Percentiles rank a stretch among this genome's conserved stretches.
Evolutionary conservation across 108 stramenopile species (phyloP).

Genomic region (Fragilaria crotonensis): DNA sequence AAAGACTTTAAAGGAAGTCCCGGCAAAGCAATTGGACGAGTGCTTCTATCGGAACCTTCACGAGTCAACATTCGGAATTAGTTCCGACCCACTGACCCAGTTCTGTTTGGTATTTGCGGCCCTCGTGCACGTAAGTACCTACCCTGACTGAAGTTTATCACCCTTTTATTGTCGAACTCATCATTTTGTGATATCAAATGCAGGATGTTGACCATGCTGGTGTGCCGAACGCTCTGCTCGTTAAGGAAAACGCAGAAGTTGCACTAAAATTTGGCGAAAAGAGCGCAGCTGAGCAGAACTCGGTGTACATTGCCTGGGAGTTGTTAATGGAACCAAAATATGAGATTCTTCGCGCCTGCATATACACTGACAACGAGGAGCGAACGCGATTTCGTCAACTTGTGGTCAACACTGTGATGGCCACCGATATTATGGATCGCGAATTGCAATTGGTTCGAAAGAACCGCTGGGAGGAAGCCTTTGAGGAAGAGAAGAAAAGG

Average conservation of each 20-base stretch:
- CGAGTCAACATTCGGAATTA: conserved; percentile 23
- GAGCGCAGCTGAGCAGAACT: conserved; percentile 12
- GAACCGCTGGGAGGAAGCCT: conserved; percentile 1
- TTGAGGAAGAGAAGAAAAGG: neutral
- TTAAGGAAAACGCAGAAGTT: conserved; percentile 15
- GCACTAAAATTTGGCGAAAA: conserved; percentile 10
- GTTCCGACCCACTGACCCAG: conserved; percentile 25
- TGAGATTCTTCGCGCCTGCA: conserved; percentile 8
- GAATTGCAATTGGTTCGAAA: conserved; percentile 3
- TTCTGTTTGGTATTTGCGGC: conserved; percentile 25
- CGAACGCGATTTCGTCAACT: conserved; percentile 26
- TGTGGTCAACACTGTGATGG: conserved; percentile 34
- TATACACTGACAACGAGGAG: conserved; percentile 17
- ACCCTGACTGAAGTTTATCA: too few species aligned
- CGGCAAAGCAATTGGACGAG: neutral
- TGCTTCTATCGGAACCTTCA: neutral
- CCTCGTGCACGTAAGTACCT: conserved; percentile 11
- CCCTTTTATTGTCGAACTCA: too few species aligned
- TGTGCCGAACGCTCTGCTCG: conserved; percentile 23
- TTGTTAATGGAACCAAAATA: conserved; percentile 20
- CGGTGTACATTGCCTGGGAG: conserved; percentile 21
- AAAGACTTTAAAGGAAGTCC: neutral
- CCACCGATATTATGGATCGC: conserved; percentile 35
- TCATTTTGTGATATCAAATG: too few species aligned
- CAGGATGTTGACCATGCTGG: conserved; percentile 25